A percentile compares a stretch with the other conserved stretches of the same genome.
Conservation (phyloP, 2,329 filamentous ascomycete genomes). For the Periconia macrospinosa region DNA sequence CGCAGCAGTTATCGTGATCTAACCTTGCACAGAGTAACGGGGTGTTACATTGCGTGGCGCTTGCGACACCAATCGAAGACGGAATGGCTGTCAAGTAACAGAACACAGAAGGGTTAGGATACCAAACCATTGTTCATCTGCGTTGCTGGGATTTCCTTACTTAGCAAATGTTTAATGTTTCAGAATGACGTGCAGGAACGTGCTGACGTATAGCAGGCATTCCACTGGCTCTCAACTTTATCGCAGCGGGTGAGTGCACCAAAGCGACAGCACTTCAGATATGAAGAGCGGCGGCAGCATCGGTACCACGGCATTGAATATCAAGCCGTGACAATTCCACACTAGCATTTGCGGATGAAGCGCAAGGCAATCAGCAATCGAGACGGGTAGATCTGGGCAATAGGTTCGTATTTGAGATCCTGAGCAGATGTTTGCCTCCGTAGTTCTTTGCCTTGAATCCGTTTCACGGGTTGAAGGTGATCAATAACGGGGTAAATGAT, state of each 20-base stretch:
- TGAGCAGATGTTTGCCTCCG: constrained; percentile 28
- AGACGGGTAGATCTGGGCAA: constrained; percentile 20
- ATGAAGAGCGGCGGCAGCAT: constrained; percentile 65
- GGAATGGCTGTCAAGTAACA: constrained; percentile 74
- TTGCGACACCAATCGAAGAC: constrained; percentile 65
- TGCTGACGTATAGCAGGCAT: constrained; percentile 58
- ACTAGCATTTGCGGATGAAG: constrained; percentile 6
- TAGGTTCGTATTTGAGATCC: constrained; percentile 47
- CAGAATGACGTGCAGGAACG: constrained; percentile 1
- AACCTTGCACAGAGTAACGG: constrained; percentile 58
- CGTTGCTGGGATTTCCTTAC: background rate
- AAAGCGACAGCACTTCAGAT: constrained; percentile 40
- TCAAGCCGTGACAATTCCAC: constrained; percentile 8
- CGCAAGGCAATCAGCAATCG: constrained; percentile 12
- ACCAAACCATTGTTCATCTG: constrained; percentile 9
- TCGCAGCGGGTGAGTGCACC: constrained; percentile 82
- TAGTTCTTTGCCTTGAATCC: constrained; percentile 1
- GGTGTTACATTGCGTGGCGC: constrained; percentile 60
- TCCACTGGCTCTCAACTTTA: constrained; percentile 84
- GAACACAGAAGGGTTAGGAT: constrained; percentile 75
- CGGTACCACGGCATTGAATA: constrained; percentile 40
- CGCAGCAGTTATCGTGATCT: constrained; percentile 1
- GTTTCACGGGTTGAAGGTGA: background rate
- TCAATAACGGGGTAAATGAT: constrained; percentile 19
- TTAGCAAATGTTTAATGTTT: background rate